Percentiles rank a stretch among this genome's conserved stretches.
phyloP scores from a whole-genome alignment of 2,329 filamentous ascomycete species.

The Pseudogymnoascus sp. region DNA sequence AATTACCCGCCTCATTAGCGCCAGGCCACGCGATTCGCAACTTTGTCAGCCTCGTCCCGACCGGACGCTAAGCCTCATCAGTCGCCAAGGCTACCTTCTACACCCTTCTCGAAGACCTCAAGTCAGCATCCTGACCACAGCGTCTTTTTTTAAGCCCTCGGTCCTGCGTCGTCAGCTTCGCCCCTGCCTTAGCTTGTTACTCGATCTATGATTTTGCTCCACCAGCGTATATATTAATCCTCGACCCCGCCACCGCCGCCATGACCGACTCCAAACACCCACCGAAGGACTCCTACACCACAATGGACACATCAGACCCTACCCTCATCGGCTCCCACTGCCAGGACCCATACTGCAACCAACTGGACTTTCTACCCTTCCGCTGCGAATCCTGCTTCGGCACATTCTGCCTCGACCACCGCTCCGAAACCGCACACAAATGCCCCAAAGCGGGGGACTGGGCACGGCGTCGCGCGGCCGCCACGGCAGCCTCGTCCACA shows the following conservation, averaged over 20 bases:
- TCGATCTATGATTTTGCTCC: background rate
- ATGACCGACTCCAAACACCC: constrained; percentile 47
- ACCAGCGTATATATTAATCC: constrained; percentile 4
- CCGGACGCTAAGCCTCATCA: background rate
- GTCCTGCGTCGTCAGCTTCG: background rate
- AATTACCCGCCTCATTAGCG: background rate
- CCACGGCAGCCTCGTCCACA: constrained; percentile 47
- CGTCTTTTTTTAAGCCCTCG: background rate
- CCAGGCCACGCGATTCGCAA: constrained; percentile 1
- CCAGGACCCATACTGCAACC: constrained; percentile 82
- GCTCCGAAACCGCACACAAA: constrained; percentile 73
- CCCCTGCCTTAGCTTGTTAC: background rate
- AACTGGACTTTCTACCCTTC: constrained; percentile 94
- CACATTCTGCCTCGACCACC: constrained; percentile 90
- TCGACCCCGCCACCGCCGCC: constrained; percentile 18
- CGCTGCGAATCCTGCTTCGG: constrained; percentile 78
- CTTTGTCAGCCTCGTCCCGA: constrained; percentile 1
- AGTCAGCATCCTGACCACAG: background rate
- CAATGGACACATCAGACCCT: constrained; percentile 70
- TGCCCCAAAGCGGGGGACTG: constrained; percentile 53
- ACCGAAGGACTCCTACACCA: constrained; percentile 53
- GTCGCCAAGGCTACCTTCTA: constrained; percentile 4
- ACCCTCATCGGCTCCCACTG: constrained; percentile 85
- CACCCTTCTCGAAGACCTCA: constrained; percentile 5
- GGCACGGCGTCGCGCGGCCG: constrained; percentile 49